phyloP scores from a whole-genome alignment of 768 basidiomycete genomes.

The Phlebiopsis flavidoalba region DNA sequence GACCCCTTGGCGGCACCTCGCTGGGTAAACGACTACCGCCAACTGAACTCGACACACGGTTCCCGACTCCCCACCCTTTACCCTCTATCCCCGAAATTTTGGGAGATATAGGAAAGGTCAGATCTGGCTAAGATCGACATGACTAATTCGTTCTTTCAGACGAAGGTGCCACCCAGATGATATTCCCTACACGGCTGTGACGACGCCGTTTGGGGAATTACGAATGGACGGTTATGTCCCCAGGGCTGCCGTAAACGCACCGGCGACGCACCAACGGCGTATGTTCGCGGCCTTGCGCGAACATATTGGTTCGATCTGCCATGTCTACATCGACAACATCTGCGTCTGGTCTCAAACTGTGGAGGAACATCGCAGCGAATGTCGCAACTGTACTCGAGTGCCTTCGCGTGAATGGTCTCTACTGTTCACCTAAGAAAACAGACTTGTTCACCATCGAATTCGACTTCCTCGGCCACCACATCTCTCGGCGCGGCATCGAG shows the following conservation, averaged over 20 bases:
- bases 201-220: slow-evolving; percentile 31
- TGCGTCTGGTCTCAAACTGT: slow-evolving; percentile 20
- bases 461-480: slow-evolving; percentile 28
- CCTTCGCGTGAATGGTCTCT: slow-evolving; percentile 25
- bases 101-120: slow-evolving; percentile 14
- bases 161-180: slow-evolving; percentile 34
- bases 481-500: slow-evolving; percentile 8
- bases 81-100: slow-evolving; percentile 27
- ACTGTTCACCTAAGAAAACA: slow-evolving; percentile 33
- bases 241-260: slow-evolving; percentile 32
- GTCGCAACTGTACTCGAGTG: slow-evolving; percentile 17
- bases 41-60: slow-evolving; percentile 29
- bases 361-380: slow-evolving; percentile 16
- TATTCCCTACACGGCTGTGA: slow-evolving; percentile 36
- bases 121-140: slow-evolving; percentile 29
- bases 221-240: slow-evolving; percentile 37
- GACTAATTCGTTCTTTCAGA: slow-evolving; percentile 27
- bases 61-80: slow-evolving; percentile 28
- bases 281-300: slow-evolving; percentile 27
- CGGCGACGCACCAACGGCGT: slow-evolving; percentile 30
- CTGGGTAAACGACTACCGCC: slow-evolving; percentile 22
- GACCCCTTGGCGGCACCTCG: slow-evolving; percentile 24
- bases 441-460: slow-evolving; percentile 23
- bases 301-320: slow-evolving; percentile 24
- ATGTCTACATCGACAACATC: slow-evolving; percentile 40